Evolutionary conservation across 202 grass and related monocot species (phyloP), one percentile per base, ranked within the genome.

Genomic region (Eragrostis tef): DNA sequence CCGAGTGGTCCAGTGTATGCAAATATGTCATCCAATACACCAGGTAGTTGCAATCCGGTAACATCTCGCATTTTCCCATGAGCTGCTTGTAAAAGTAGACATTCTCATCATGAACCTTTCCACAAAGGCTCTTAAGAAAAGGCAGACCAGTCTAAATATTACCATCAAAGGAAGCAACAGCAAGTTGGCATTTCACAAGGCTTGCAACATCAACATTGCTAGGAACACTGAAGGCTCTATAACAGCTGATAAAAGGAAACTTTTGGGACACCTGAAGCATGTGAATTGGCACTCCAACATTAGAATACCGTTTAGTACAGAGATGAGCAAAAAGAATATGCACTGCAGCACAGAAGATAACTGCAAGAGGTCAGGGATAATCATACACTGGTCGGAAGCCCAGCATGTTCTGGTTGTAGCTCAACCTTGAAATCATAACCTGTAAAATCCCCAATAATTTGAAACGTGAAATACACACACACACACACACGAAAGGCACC

Each of bases 11-110:
- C 92, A 29, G 61, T 89, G 64, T 94, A 97, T 44, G 94, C 83
- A 84, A 97, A 97, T 78, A 94, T 85, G 81, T 97, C 94, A 89
- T 94, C 94, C 79, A 97, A 87, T 47, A 97, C 90, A 7, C 94
- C 94, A 69, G 86, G 88, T 74, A 94, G 76, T 67, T 94, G 94
- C 64, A 94, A 74, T 39, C 88, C 81, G 14, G 92, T 97, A 89
- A 85, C 70, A 87, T 81, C 81, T 72, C 68, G 73, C 50, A 22
- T 81, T 77, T 73, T 89, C 51, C 90, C 84, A 67, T 91, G 75
- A 84, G 79, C 94, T 97, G 79, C 76, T 52, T 83, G 71, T 26
- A 79, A 70, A 7, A 79, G 51, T 53, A 36, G 15, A 58, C 7
- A 74, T 49, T 72, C 4, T 49, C 42, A 43, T 39, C 42, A 50